Evolutionary conservation across 2,329 filamentous ascomycete genomes (phyloP).

Genomic region (Fusarium sp.): DNA sequence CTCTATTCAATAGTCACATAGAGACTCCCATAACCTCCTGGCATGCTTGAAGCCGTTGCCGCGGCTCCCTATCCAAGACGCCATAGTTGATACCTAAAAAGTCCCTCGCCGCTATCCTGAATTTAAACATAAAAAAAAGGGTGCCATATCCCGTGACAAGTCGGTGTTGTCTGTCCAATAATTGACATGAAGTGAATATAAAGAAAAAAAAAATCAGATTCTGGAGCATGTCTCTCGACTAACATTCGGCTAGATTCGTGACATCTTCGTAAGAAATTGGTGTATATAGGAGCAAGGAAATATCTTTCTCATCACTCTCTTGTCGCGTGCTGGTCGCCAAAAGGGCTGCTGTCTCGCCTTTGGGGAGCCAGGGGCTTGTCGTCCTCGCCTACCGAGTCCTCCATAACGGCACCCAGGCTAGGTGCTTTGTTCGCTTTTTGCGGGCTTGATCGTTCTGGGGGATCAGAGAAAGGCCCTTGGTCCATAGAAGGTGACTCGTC

Average conservation of each 20-base stretch:
- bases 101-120: slow-evolving; percentile 41
- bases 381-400: slow-evolving; percentile 62
- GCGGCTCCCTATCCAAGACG: slow-evolving; percentile 50
- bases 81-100: slow-evolving; percentile 49
- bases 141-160: slow-evolving; percentile 45
- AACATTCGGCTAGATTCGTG: slow-evolving; percentile 40
- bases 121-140: slow-evolving; percentile 44
- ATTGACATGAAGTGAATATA: slow-evolving; percentile 47
- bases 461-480: slow-evolving; percentile 73
- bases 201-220: slow-evolving; percentile 34
- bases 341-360: slow-evolving; percentile 63
- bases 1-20: slow-evolving; percentile 50
- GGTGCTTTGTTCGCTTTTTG: slow-evolving; percentile 56
- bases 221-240: slow-evolving; percentile 23
- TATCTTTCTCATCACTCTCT: slow-evolving; percentile 57
- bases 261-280: slow-evolving; percentile 35
- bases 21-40: slow-evolving; percentile 46
- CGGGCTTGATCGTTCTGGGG: slow-evolving; percentile 56
- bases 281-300: slow-evolving; percentile 29
- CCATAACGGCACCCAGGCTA: slow-evolving; percentile 69
- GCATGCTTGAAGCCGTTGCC: slow-evolving; percentile 51
- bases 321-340: slow-evolving; percentile 72
- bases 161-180: slow-evolving; percentile 46
- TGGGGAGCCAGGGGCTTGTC: slow-evolving; percentile 49
- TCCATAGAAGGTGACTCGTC: slow-evolving; percentile 66